Evolutionary conservation across 2,329 filamentous ascomycete genomes (phyloP), one percentile per base, ranked within the genome.

Genomic region (Falciphora oryzae): DNA sequence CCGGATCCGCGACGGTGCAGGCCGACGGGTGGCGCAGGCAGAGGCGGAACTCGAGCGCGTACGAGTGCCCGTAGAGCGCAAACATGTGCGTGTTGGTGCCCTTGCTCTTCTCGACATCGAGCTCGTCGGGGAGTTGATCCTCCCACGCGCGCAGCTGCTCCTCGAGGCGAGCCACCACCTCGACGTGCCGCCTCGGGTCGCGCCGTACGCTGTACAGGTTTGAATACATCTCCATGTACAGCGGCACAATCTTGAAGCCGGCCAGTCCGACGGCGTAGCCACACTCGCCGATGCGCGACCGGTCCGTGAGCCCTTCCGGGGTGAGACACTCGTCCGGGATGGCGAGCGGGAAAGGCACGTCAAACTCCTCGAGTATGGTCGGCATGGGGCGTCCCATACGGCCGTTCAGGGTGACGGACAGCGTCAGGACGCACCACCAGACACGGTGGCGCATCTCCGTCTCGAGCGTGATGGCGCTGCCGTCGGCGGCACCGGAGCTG

Each of bases 331-430:
- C 88, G 72, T 96, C 92, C 31, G 88, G 81, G 38, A 93, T 82
- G 6, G 86, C 78, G 65, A 90, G 83, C 1, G 91, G 92, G 61
- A 92, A 85, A 67, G 92, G 91, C 50, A 91, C 85, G 70, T 96
- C 92, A 69, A 93, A 89, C 68, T 95, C 91, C 63, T 91, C 86
- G 4, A 88, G 78, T 14, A 86, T 84, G 61, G 95, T 83, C 1
- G 88, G 85, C 83, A 95, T 90, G 1, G 92, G 92, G 22, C 88
- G 83, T 25, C 92, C 92, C 50, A 93, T 84, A 65, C 90, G 91
- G 27, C 90, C 90, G 69, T 87, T 87, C 13, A 94, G 78, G n/a
- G 85, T 86, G 13, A 90, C 81, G 66, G 87, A 83, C 18, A 93
- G 80, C 6, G 83, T 80, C 57, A 93, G 76, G 14, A 93, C 81